These are phyloP conservation scores for Coprinellus aureogranulatus DNA, from an alignment of 768 basidiomycete genomes.

Conservation along the genomic window DNA sequence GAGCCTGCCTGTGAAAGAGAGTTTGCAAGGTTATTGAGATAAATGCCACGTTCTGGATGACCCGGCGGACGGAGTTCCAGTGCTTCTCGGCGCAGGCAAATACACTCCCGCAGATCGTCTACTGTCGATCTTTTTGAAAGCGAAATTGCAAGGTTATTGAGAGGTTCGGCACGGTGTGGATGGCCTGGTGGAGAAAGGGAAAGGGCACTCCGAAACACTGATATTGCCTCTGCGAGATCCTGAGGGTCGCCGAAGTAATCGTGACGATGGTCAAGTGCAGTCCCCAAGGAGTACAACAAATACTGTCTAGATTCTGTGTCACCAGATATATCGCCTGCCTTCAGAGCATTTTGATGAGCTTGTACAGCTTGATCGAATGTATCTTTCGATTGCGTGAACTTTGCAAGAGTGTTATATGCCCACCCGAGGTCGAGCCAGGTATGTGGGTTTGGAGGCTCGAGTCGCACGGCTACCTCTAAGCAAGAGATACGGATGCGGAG, in stretches of 20 bases:
- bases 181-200: background rate
- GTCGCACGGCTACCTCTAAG: background rate
- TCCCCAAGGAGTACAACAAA: too few relatives aligned
- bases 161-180: background rate
- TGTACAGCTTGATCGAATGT: background rate
- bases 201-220: too few relatives aligned
- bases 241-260: background rate
- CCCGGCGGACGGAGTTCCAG: constrained; percentile 7
- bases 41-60: constrained; percentile 12
- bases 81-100: constrained; percentile 10
- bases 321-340: too few relatives aligned
- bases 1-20: constrained; percentile 13
- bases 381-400: background rate
- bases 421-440: background rate
- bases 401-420: background rate
- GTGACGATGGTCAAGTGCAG: background rate
- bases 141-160: background rate
- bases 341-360: background rate
- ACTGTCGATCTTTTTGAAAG: background rate
- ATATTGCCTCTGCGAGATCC: background rate
- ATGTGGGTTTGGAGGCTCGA: background rate
- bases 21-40: constrained; percentile 6
- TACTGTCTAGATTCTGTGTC: too few relatives aligned
- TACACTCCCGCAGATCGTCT: constrained; percentile 12
- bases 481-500: too few relatives aligned